Evolutionary conservation across 1,284 basidiomycete genomes (phyloP).

Genomic region (Moesziomyces parantarcticus): DNA sequence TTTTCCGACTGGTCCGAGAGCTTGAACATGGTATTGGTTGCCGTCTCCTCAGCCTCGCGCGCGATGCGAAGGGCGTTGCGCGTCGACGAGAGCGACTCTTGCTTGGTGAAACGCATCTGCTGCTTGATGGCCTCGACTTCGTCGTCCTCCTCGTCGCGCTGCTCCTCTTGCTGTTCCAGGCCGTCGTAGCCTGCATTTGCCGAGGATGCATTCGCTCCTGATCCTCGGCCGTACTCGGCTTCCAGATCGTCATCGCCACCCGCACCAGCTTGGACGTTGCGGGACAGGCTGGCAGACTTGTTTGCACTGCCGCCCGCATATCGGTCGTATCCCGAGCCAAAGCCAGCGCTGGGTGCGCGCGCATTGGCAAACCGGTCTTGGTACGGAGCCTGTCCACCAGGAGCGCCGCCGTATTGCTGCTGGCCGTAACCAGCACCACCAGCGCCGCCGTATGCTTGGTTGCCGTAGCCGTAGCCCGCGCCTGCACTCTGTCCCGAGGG

Average conservation of each 20-base stretch:
- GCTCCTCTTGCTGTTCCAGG: conserved; percentile 70
- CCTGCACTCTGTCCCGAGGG: conserved; percentile 13
- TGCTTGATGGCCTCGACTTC: conserved; percentile 97
- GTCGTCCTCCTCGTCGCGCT: conserved; percentile 81
- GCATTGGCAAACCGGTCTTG: conserved; percentile 52
- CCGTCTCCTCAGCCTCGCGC: conserved; percentile 94
- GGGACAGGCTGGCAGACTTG: conserved; percentile 25
- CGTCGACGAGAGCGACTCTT: conserved; percentile 89
- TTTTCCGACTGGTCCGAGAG: conserved; percentile 81
- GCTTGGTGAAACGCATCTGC: conserved; percentile 88
- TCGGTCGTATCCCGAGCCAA: conserved; percentile 55
- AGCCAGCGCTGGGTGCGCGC: conserved; percentile 38
- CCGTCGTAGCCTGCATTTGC: conserved; percentile 45
- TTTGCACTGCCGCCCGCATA: conserved; percentile 24
- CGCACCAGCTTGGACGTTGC: conserved; percentile 21
- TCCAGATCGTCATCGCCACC: conserved; percentile 54
- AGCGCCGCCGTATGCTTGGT: background rate
- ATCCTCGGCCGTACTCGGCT: conserved; percentile 63
- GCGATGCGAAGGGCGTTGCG: conserved; percentile 93
- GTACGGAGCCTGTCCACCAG: conserved; percentile 11
- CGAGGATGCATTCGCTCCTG: conserved; percentile 12
- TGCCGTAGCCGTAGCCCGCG: conserved; percentile 10
- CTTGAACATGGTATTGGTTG: conserved; percentile 82
- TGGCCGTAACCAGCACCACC: conserved; percentile 23
- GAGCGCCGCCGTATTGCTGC: conserved; percentile 26